Base-by-base conservation (phyloP, 306 rosid genomes). In the Vigna trinervia region DNA sequence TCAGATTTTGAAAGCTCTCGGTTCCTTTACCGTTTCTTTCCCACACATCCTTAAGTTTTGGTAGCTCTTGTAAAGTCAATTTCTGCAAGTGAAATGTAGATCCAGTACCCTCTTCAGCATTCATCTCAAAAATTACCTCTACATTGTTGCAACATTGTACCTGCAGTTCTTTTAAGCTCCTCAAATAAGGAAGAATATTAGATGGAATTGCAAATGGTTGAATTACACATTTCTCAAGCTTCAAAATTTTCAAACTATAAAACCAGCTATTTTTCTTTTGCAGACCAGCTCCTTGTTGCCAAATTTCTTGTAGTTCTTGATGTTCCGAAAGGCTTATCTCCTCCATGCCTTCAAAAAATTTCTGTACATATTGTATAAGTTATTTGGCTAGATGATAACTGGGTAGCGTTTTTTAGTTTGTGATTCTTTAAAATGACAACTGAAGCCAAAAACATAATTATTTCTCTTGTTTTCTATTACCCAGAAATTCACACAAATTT, bases 191-290 rank as follows among this genome's bases (percentile, higher is more conserved):
- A 57, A 78, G 81, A 30, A 68, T n/a, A 30, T 68, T 57, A 12
- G 50, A 12, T 45, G 76, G 81, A 68, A 78, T 69, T 17, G 76
- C 76, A 57, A 1, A 32, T 12, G 23, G 9, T 45, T 12, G 9
- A 69, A 10, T 12, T 6, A 7, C 8, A 68, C 81, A 78, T 1
- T 5, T 0, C 6, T 56, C 28, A 60, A 78, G 11, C 39, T 19
- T 69, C 51, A 78, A 32, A 45, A 43, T 28, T 69, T 57, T 36
- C 76, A 78, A 57, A 32, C 51, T 68, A 48, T 17, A 19, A 36
- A 36, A 36, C 39, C 39, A 36, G 8, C 39, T 36, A 36, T 36
- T 1, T 6, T 36, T 6, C 39, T 36, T 36, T 36, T 36, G 39
- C 39, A 36, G 8, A 36, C 8, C 39, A 36, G 1, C 39, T 36